phyloP scores from a whole-genome alignment of 106 monocot species.

The Allium cepa region DNA sequence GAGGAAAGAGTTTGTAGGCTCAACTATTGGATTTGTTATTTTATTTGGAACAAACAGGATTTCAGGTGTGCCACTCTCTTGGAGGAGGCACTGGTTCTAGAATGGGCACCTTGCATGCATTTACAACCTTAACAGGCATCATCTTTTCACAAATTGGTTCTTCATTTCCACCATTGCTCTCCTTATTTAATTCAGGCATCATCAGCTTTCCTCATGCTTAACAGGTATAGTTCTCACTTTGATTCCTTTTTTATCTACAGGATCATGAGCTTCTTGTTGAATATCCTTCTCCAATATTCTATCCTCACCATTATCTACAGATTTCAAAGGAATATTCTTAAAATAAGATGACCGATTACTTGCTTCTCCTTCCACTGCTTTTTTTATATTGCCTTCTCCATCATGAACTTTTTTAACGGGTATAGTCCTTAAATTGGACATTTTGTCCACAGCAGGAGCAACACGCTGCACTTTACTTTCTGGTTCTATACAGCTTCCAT shows the following conservation, averaged over 20 bases:
- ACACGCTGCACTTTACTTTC: neutral
- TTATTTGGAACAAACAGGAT: too few relatives aligned
- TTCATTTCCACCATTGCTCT: neutral
- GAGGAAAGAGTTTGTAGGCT: too few relatives aligned
- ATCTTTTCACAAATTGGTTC: conserved; percentile 5
- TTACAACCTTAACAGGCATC: neutral
- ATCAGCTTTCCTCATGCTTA: conserved; percentile 17
- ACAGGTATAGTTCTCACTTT: conserved; percentile 13
- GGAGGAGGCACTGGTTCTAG: too few relatives aligned
- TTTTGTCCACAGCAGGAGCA: conserved; percentile 3
- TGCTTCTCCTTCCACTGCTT: conserved; percentile 5
- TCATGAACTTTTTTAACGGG: conserved; percentile 20
- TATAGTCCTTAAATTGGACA: conserved; percentile 19
- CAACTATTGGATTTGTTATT: too few relatives aligned
- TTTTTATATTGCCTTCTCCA: neutral
- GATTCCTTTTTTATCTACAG: too few relatives aligned
- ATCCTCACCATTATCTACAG: too few relatives aligned
- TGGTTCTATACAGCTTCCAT: conserved; percentile 2
- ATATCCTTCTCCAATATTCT: too few relatives aligned
- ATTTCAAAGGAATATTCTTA: too few relatives aligned
- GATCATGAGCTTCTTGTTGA: too few relatives aligned
- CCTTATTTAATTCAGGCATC: conserved; percentile 6
- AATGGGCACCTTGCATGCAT: too few relatives aligned
- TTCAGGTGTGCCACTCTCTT: too few relatives aligned
- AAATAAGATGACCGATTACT: conserved; percentile 2